Base-by-base conservation (phyloP, 208 protist species). In the Chromosphaera perkinsii region DNA sequence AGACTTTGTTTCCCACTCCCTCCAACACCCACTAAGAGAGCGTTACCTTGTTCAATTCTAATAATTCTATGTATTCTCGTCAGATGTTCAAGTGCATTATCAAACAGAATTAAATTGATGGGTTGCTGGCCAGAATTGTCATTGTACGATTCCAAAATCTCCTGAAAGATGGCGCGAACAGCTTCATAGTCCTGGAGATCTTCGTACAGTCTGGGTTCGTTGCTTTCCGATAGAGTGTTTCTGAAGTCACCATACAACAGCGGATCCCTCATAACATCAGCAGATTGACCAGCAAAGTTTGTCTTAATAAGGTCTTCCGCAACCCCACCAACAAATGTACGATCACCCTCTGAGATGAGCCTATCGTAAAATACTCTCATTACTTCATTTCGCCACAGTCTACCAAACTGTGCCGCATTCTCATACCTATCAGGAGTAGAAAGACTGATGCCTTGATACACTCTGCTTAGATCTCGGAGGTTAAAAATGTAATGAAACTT, bases 361-460 rank as follows among this genome's bases (percentile, higher is more conserved):
- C 95, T 83, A 73, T 98, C 95, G 32, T 95, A 80, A 78, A 99
- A 97, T 35, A 98, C 92, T 59, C 94, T 85, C 37, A 91, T 79
- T 45, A 86, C 72, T 77, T 99, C 96, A 83, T 98, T 97, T 31
- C 93, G 81, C 95, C 95, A 98, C n/a, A 98, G 75, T 0, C 93
- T 88, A 29, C 97, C 75, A 36, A 98, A 52, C 0, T 63, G 7
- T 4, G 48, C 61, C 0, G 75, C 14, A 3, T 74, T 76, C 5
- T 54, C n/a, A n/a, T n/a, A n/a, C n/a, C n/a, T n/a, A n/a, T n/a
- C n/a, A n/a, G n/a, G n/a, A n/a, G n/a, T n/a, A n/a, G n/a, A n/a
- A n/a, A n/a, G n/a, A n/a, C n/a, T n/a, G n/a, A n/a, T n/a, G n/a
- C n/a, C n/a, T n/a, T n/a, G n/a, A n/a, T n/a, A n/a, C n/a, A n/a